Evolutionary conservation across 2,329 filamentous ascomycete genomes (phyloP), one percentile per base, ranked within the genome.

Genomic region (Pestalotiopsis fici): DNA sequence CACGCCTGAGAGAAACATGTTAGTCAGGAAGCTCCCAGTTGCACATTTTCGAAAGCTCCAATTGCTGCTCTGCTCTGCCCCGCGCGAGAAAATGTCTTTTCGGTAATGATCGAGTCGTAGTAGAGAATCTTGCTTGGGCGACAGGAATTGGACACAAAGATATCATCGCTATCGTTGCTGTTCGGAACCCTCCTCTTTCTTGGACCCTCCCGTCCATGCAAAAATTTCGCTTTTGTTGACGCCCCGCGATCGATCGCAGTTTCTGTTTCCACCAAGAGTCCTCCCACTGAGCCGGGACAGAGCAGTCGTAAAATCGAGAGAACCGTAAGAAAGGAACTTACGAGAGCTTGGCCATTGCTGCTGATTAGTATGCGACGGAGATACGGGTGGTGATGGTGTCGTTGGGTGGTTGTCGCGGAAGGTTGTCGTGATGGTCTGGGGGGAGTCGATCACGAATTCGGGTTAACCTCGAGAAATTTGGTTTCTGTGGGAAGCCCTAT

Each of bases 321-420:
- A n/a, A 28, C 21, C 47, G 43, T 37, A 43, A 15, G 18, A 37
- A 35, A 35, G 12, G 50, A 61, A 88, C 87, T 84, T 85, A 89
- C 87, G 86, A 88, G 75, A 85, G 78, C 83, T 89, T 89, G 82
- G 87, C 87, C 87, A 89, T 89, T 87, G 81, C 84, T 80, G 83
- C 80, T 81, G 82, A 80, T 80, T 81, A 59, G 59, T 54, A 60
- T 66, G 64, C 56, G 64, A 64, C 67, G 65, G 56, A 56, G 37
- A 71, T 68, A 69, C 68, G 59, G 43, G 66, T 55, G 59, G 39
- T 59, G 60, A 27, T 54, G 65, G 64, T 35, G 67, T 57, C 59
- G 54, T 39, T 37, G 55, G 39, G 62, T 67, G 64, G 35, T 57
- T 50, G 21, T 21, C 50, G 37, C 23, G 66, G 59, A 57, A 35